A percentile compares a stretch with the other conserved stretches of the same genome.
Conservation (phyloP, 73 alveolate genomes). For the Blepharisma stoltei region DNA sequence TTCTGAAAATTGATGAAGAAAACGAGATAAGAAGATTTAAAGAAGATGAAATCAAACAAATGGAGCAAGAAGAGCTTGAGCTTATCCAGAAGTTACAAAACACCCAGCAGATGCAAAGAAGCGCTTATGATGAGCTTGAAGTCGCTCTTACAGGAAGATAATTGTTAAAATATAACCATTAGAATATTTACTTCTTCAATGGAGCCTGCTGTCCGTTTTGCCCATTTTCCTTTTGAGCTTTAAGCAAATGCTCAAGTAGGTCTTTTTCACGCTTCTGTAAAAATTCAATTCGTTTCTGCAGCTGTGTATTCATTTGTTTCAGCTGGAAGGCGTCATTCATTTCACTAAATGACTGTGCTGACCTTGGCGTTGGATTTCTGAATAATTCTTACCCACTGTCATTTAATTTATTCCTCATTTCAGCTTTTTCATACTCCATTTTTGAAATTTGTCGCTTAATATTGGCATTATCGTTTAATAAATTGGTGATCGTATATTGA, state of each 20-base stretch:
- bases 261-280: slow-evolving; percentile 92
- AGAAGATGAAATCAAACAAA: too few species aligned
- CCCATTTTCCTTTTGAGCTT: slow-evolving; percentile 36
- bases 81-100: too few species aligned
- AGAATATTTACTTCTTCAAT: too few species aligned
- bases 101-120: too few species aligned
- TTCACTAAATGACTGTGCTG: slow-evolving; percentile 49
- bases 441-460: slow-evolving; percentile 84
- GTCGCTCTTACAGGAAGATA: too few species aligned
- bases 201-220: too few species aligned
- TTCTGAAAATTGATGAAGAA: too few species aligned
- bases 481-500: slow-evolving; percentile 69
- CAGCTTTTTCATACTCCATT: slow-evolving; percentile 89
- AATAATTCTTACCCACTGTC: slow-evolving; percentile 49
- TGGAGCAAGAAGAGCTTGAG: too few species aligned
- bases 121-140: too few species aligned
- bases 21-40: too few species aligned
- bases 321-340: slow-evolving; percentile 76
- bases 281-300: slow-evolving; percentile 86
- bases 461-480: slow-evolving; percentile 89
- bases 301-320: slow-evolving; percentile 76
- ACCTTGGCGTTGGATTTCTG: slow-evolving; percentile 45
- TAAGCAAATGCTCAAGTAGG: slow-evolving; percentile 76
- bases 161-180: too few species aligned
- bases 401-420: slow-evolving; percentile 57